A percentile compares a stretch with the other conserved stretches of the same genome.
phyloP scores from a whole-genome alignment of 2,329 filamentous ascomycete species.

The Seiridium unicorne region DNA sequence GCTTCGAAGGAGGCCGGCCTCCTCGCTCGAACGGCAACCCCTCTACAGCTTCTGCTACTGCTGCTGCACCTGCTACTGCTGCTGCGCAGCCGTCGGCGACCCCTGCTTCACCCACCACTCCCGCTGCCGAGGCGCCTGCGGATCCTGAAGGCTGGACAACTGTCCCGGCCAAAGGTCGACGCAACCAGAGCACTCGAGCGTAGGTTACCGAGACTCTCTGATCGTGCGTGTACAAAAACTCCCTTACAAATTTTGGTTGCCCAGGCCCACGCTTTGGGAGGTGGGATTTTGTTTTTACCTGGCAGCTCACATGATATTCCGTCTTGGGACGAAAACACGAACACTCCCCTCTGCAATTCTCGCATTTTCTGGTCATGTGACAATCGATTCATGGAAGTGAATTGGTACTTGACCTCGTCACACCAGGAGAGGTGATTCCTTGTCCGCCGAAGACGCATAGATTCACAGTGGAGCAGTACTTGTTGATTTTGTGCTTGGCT shows the following conservation, averaged over 20 bases:
- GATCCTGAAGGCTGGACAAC: conserved; percentile 67
- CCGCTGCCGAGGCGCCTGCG: conserved; percentile 28
- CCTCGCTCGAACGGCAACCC: conserved; percentile 46
- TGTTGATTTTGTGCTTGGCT: not conserved
- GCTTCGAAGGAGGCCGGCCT: conserved; percentile 43
- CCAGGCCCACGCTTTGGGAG: conserved; percentile 11
- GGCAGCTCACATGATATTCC: not conserved
- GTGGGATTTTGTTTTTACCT: not conserved
- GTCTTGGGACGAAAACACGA: not conserved
- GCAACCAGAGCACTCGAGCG: conserved; percentile 17
- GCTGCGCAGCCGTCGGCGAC: conserved; percentile 35
- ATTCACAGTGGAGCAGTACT: not conserved
- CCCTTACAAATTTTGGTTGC: conserved; percentile 17
- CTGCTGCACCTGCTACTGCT: not conserved
- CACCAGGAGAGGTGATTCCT: too few relatives aligned
- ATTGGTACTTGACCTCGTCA: too few relatives aligned
- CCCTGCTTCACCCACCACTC: conserved; percentile 32
- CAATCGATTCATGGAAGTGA: not conserved
- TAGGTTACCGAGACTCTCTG: conserved; percentile 9
- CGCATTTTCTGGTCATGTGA: not conserved
- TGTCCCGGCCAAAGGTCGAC: conserved; percentile 42
- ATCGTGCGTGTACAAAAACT: conserved; percentile 25
- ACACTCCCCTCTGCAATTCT: not conserved
- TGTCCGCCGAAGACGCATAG: not conserved
- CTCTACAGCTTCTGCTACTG: too few relatives aligned